Evolutionary conservation across 257 asterid genomes (phyloP).

Genomic region (Fraxinus quadrangulata): DNA sequence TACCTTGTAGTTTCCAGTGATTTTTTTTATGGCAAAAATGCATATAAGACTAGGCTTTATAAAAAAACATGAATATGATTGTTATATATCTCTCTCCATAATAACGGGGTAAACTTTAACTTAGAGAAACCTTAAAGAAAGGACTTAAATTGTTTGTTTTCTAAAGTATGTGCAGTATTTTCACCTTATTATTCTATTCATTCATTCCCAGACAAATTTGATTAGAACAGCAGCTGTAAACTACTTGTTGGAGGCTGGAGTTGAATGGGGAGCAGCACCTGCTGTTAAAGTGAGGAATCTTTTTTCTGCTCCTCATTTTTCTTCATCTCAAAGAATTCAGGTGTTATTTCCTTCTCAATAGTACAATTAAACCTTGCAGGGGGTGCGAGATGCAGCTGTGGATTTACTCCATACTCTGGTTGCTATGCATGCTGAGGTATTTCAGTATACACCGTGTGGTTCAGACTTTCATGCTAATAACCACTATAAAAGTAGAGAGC

Average conservation of each 20-base stretch:
- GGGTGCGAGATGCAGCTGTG: constrained; percentile 94
- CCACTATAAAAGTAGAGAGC: neutral
- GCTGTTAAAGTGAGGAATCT: constrained; percentile 65
- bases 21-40: neutral
- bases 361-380: constrained; percentile 49
- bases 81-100: neutral
- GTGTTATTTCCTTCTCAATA: constrained; percentile 20
- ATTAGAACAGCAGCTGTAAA: constrained; percentile 82
- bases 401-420: constrained; percentile 92
- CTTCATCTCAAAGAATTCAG: constrained; percentile 17
- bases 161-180: constrained; percentile 4
- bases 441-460: constrained; percentile 19
- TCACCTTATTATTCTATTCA: constrained; percentile 22
- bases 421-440: constrained; percentile 97
- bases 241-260: constrained; percentile 92
- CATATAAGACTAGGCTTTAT: neutral
- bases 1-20: neutral
- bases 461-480: constrained; percentile 14
- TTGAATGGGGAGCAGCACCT: constrained; percentile 97
- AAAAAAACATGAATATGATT: neutral
- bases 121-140: constrained; percentile 4
- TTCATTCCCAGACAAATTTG: constrained; percentile 64
- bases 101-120: constrained; percentile 9
- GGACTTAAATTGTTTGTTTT: constrained; percentile 13
- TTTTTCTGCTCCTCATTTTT: constrained; percentile 9